Conservation (phyloP, 176 grass and related monocot genomes). For the Carex pumila region DNA sequence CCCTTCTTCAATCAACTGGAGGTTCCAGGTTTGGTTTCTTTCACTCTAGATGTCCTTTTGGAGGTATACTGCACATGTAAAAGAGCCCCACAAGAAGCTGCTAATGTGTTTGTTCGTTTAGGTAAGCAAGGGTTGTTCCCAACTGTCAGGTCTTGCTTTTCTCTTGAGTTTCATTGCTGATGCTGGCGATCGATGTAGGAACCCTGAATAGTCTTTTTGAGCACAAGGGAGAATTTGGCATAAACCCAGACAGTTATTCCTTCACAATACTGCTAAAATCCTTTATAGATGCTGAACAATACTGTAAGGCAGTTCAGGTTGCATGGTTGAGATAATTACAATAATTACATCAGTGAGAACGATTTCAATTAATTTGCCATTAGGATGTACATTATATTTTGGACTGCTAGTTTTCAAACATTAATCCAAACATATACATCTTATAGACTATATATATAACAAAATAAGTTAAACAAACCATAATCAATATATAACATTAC, state of each 20-base stretch:
- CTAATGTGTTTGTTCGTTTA: conserved; percentile 31
- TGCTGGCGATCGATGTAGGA: conserved; percentile 15
- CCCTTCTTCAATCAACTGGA: neutral
- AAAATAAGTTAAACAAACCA: neutral
- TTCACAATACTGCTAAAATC: conserved; percentile 29
- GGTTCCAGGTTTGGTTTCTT: conserved; percentile 22
- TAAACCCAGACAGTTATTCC: conserved; percentile 32
- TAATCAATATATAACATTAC: neutral
- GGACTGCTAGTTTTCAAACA: too few relatives aligned
- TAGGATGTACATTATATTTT: too few relatives aligned
- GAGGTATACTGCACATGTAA: conserved; percentile 26
- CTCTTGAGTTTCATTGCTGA: conserved; percentile 38
- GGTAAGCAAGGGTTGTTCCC: conserved; percentile 38
- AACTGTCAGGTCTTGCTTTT: conserved; percentile 32
- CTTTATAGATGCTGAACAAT: conserved; percentile 27
- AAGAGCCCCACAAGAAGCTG: conserved; percentile 19
- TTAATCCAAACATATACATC: too few relatives aligned
- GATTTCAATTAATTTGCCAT: too few relatives aligned
- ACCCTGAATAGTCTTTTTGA: conserved; percentile 34
- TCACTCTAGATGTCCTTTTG: conserved; percentile 34
- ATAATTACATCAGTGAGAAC: too few relatives aligned
- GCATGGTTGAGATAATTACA: too few relatives aligned
- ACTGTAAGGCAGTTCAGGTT: conserved; percentile 24
- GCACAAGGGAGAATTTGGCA: conserved; percentile 29
- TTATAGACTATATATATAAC: neutral